phyloP scores from a whole-genome alignment of 768 basidiomycete genomes.

The Kwoniella mangroviensis region DNA sequence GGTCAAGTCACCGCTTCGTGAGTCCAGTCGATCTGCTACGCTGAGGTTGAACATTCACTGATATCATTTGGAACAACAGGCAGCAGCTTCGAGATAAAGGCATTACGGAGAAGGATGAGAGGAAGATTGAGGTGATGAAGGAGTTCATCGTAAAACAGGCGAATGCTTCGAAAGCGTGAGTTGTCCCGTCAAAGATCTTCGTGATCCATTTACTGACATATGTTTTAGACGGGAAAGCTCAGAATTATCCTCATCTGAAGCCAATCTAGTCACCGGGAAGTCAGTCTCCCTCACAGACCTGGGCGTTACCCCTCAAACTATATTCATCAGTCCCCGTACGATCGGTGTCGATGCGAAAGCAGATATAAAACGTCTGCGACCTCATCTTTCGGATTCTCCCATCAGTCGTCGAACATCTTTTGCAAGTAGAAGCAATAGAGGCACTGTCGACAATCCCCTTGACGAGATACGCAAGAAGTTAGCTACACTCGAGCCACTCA shows the following conservation, averaged over 20 bases:
- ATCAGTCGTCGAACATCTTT: constrained; percentile 49
- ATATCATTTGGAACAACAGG: neutral
- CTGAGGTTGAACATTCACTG: neutral
- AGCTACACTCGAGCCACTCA: constrained; percentile 37
- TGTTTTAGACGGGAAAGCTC: constrained; percentile 34
- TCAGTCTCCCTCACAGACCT: constrained; percentile 71
- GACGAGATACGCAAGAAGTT: constrained; percentile 47
- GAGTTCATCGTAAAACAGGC: constrained; percentile 87
- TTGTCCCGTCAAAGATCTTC: neutral
- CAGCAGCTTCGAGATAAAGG: constrained; percentile 62
- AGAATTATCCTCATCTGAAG: constrained; percentile 27
- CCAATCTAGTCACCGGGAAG: constrained; percentile 31
- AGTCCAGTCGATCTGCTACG: constrained; percentile 3
- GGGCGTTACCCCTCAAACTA: constrained; percentile 85
- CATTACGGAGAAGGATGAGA: constrained; percentile 79
- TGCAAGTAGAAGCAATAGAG: constrained; percentile 44
- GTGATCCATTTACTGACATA: constrained; percentile 14
- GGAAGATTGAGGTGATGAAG: constrained; percentile 81
- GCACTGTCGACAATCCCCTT: constrained; percentile 43
- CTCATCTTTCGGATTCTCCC: constrained; percentile 27
- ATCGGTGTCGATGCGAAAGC: constrained; percentile 43
- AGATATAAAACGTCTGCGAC: constrained; percentile 35
- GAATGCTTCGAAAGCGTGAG: constrained; percentile 74
- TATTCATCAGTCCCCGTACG: constrained; percentile 69
- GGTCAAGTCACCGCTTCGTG: constrained; percentile 19